A percentile compares a stretch with the other conserved stretches of the same genome.
Conservation (phyloP, 2,329 filamentous ascomycete genomes). For the Juglanconis juglandina region DNA sequence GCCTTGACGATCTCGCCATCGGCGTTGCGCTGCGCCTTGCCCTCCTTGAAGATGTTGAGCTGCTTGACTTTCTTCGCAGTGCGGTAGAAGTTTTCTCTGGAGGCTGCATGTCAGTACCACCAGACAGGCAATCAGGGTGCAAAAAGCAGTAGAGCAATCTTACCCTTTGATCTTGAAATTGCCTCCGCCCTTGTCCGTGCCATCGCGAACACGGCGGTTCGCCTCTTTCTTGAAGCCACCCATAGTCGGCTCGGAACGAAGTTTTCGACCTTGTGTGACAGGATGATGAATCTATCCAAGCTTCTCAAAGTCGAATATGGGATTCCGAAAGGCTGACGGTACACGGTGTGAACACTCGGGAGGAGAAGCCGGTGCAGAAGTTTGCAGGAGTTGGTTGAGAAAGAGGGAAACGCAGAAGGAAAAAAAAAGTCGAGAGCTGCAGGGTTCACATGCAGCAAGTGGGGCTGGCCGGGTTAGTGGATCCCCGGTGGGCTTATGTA, state of each 20-base stretch:
- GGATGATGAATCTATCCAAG: not conserved
- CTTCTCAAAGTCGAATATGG: not conserved
- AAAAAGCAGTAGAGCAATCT: not conserved
- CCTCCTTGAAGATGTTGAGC: slow-evolving; percentile 87
- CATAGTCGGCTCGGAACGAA: slow-evolving; percentile 49
- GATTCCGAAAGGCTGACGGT: not conserved
- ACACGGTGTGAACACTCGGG: slow-evolving; percentile 24
- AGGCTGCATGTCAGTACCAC: not conserved
- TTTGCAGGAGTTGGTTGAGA: slow-evolving; percentile 15
- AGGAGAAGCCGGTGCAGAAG: slow-evolving; percentile 21
- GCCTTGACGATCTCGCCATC: slow-evolving; percentile 80
- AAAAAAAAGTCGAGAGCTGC: slow-evolving; percentile 15
- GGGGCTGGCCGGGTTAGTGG: slow-evolving; percentile 1
- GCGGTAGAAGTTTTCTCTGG: slow-evolving; percentile 28
- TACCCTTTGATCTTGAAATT: slow-evolving; percentile 82
- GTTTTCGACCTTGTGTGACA: not conserved
- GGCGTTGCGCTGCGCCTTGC: slow-evolving; percentile 77
- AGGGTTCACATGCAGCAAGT: slow-evolving; percentile 7
- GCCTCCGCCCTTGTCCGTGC: slow-evolving; percentile 65
- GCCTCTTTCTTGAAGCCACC: slow-evolving; percentile 91
- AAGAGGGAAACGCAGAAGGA: slow-evolving; percentile 3
- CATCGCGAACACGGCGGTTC: slow-evolving; percentile 76
- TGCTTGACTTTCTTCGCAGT: slow-evolving; percentile 83
- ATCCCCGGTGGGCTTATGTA: slow-evolving; percentile 1
- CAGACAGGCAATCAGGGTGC: not conserved